These are phyloP conservation scores for Cladophialophora immunda DNA, from an alignment of 2,329 filamentous ascomycete species.

Conservation along the genomic window DNA sequence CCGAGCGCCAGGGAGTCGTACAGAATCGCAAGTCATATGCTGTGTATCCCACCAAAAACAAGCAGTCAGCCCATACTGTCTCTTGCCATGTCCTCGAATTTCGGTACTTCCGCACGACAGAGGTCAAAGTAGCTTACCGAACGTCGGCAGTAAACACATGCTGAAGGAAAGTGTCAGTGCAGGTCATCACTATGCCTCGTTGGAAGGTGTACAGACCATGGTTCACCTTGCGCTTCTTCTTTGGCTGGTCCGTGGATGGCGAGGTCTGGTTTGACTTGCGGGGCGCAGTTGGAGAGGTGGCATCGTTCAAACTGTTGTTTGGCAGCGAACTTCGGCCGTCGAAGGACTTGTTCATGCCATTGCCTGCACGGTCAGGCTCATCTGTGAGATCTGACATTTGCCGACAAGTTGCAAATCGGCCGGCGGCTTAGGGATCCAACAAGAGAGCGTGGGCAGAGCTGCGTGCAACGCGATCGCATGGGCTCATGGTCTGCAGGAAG, in stretches of 20 bases:
- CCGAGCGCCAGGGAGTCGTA: conserved; percentile 49
- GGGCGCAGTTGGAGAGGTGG: conserved; percentile 33
- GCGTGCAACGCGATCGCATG: conserved; percentile 28
- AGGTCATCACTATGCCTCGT: conserved; percentile 32
- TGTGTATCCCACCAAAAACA: conserved; percentile 58
- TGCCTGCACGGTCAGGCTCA: conserved; percentile 38
- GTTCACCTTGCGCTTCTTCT: conserved; percentile 89
- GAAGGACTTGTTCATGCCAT: conserved; percentile 31
- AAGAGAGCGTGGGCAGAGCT: conserved; percentile 25
- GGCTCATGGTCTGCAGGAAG: conserved; percentile 22
- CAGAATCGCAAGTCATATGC: conserved; percentile 94
- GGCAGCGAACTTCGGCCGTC: conserved; percentile 36
- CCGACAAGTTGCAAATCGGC: conserved; percentile 32
- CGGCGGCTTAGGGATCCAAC: conserved; percentile 18
- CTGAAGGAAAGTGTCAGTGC: conserved; percentile 63
- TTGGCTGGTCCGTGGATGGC: conserved; percentile 66
- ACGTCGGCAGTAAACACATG: conserved; percentile 87
- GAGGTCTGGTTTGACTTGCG: conserved; percentile 37
- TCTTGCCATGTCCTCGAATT: conserved; percentile 39
- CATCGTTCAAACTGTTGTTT: conserved; percentile 24
- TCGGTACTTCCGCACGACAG: conserved; percentile 29
- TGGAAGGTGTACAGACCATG: conserved; percentile 68
- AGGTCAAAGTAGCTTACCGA: conserved; percentile 70
- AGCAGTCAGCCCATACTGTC: conserved; percentile 56
- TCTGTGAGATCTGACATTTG: conserved; percentile 42